These are phyloP conservation scores for Gyromitra esculenta DNA, from an alignment of 2,329 filamentous ascomycete species.

Conservation along the genomic window DNA sequence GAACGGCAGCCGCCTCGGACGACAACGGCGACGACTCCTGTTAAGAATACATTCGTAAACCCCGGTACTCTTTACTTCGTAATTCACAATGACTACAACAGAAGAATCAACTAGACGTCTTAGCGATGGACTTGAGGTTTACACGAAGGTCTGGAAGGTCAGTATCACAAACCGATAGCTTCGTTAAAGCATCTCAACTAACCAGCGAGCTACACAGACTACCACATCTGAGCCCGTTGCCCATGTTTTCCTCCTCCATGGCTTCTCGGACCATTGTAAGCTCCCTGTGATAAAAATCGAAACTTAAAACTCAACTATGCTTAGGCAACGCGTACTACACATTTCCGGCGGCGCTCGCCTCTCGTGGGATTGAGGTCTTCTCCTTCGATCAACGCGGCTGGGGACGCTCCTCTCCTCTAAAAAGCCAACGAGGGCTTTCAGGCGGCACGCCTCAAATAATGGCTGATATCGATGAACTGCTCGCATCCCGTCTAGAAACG, in stretches of 20 bases:
- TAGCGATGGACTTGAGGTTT: constrained; percentile 67
- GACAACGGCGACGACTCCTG: constrained; percentile 5
- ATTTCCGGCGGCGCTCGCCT: constrained; percentile 76
- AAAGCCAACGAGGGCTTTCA: constrained; percentile 68
- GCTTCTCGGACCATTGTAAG: constrained; percentile 81
- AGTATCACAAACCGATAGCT: constrained; percentile 61
- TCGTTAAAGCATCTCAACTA: constrained; percentile 61
- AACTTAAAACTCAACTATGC: constrained; percentile 46
- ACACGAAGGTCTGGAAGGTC: constrained; percentile 72
- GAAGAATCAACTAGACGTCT: constrained; percentile 54
- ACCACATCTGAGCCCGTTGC: constrained; percentile 68
- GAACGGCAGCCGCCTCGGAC: not conserved
- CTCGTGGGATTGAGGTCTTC: constrained; percentile 77
- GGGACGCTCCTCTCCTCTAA: constrained; percentile 75
- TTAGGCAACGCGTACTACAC: constrained; percentile 75
- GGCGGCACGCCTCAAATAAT: constrained; percentile 79
- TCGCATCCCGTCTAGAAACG: constrained; percentile 66
- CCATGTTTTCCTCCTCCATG: constrained; percentile 83
- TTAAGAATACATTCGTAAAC: constrained; percentile 2
- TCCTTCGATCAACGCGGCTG: constrained; percentile 86
- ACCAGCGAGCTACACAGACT: constrained; percentile 62
- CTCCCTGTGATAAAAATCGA: constrained; percentile 4
- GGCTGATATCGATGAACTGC: constrained; percentile 79
- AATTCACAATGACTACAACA: constrained; percentile 31
- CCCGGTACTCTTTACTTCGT: not conserved